Percentiles rank a stretch among this genome's conserved stretches.
These are phyloP conservation scores for Arabis hirsuta DNA, from an alignment of 345 rosid genomes.

Conservation along the genomic window DNA sequence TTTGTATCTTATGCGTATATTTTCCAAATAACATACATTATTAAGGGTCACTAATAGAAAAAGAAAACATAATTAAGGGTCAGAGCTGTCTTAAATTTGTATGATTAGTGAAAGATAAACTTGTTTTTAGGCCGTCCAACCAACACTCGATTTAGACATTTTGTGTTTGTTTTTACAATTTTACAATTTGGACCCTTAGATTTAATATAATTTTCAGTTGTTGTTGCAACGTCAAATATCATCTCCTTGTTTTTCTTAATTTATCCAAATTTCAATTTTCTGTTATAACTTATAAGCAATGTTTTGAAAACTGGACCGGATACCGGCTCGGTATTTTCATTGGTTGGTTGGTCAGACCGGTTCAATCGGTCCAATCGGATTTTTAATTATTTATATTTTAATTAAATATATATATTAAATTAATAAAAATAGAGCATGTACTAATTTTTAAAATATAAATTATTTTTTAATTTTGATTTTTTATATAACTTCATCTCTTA, in stretches of 20 bases:
- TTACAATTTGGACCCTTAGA: background rate
- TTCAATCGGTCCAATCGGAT: too few relatives aligned
- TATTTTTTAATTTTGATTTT: too few relatives aligned
- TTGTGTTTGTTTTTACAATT: background rate
- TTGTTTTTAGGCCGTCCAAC: slow-evolving; percentile 41
- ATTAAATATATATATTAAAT: too few relatives aligned
- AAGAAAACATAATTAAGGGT: background rate
- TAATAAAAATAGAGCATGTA: too few relatives aligned
- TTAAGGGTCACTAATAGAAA: background rate
- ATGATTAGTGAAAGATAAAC: slow-evolving; percentile 40
- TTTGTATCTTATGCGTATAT: slow-evolving; percentile 9
- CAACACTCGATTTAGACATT: slow-evolving; percentile 29
- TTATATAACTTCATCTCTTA: too few relatives aligned
- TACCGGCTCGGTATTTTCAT: too few relatives aligned
- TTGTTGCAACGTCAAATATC: slow-evolving; percentile 33
- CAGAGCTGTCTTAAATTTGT: slow-evolving; percentile 32
- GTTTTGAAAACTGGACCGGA: too few relatives aligned
- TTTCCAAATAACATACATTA: slow-evolving; percentile 17
- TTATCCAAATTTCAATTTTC: background rate
- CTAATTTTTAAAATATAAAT: too few relatives aligned
- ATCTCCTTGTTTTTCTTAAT: background rate
- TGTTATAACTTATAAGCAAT: background rate
- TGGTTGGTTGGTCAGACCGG: too few relatives aligned
- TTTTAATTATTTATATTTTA: too few relatives aligned
- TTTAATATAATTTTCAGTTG: background rate